Conservation (phyloP, 2,329 filamentous ascomycete genomes). For the Fusarium verticillioides region DNA sequence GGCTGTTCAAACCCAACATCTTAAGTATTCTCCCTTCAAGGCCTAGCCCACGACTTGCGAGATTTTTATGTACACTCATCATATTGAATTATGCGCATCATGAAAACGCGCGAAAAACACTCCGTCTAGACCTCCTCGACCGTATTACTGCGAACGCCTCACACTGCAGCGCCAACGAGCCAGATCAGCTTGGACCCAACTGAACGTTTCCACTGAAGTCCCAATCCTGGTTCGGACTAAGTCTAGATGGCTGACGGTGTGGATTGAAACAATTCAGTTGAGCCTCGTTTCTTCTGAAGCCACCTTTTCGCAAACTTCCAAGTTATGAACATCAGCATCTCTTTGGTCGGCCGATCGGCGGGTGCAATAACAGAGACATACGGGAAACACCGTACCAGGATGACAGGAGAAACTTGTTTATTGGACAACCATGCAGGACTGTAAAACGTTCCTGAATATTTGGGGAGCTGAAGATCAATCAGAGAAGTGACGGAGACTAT, state of each 20-base stretch:
- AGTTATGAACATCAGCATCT: too few species aligned
- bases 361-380: rapidly evolving
- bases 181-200: neutral
- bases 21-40: neutral
- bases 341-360: too few species aligned
- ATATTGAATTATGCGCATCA: neutral
- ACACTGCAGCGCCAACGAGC: neutral
- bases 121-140: rapidly evolving
- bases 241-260: neutral
- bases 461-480: neutral
- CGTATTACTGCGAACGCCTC: too few species aligned
- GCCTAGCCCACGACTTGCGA: too few species aligned
- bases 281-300: neutral
- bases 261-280: neutral
- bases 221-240: rapidly evolving
- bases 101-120: rapidly evolving
- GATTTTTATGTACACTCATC: too few species aligned
- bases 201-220: neutral
- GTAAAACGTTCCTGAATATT: rapidly evolving
- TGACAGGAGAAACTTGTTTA: neutral
- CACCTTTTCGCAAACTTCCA: rapidly evolving
- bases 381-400: neutral
- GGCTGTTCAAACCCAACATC: neutral
- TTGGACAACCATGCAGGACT: neutral
- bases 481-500: neutral